Conservation (phyloP, 2,329 filamentous ascomycete species). For the Aureobasidium pullulans region DNA sequence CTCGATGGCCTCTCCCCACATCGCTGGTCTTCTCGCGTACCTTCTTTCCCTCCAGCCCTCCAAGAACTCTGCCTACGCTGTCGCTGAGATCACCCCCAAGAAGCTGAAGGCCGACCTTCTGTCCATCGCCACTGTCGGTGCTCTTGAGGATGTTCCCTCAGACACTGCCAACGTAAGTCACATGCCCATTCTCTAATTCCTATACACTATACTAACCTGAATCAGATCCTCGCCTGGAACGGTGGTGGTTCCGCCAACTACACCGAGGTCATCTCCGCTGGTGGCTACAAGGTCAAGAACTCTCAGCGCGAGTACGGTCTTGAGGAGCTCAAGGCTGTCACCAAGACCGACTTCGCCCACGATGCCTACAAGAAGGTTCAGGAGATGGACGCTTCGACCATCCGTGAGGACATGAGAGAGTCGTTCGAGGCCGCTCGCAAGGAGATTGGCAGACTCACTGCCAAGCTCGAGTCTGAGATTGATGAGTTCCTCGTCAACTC, state of each 20-base stretch:
- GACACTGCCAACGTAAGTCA: slow-evolving; percentile 72
- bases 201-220: slow-evolving; percentile 20
- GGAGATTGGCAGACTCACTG: slow-evolving; percentile 29
- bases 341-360: slow-evolving; percentile 5
- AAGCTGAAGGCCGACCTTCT: slow-evolving; percentile 89
- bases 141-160: slow-evolving; percentile 72
- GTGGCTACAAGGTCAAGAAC: slow-evolving; percentile 57
- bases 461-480: slow-evolving; percentile 41
- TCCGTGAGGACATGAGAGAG: slow-evolving; percentile 21
- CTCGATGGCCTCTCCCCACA: slow-evolving; percentile 97
- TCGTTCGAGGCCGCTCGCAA: slow-evolving; percentile 31
- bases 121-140: slow-evolving; percentile 68
- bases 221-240: slow-evolving; percentile 87
- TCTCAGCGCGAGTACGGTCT: slow-evolving; percentile 34
- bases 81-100: slow-evolving; percentile 82
- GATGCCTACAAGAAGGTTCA: slow-evolving; percentile 9
- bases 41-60: slow-evolving; percentile 92
- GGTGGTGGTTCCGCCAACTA: slow-evolving; percentile 93
- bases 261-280: slow-evolving; percentile 67
- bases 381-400: slow-evolving; percentile 3
- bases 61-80: slow-evolving; percentile 81
- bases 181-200: not conserved
- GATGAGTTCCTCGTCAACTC: slow-evolving; percentile 26
- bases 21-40: slow-evolving; percentile 94
- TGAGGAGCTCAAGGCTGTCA: slow-evolving; percentile 34